Evolutionary conservation across 1,139 yeast species (phyloP).

Genomic region (Pichia sp.): DNA sequence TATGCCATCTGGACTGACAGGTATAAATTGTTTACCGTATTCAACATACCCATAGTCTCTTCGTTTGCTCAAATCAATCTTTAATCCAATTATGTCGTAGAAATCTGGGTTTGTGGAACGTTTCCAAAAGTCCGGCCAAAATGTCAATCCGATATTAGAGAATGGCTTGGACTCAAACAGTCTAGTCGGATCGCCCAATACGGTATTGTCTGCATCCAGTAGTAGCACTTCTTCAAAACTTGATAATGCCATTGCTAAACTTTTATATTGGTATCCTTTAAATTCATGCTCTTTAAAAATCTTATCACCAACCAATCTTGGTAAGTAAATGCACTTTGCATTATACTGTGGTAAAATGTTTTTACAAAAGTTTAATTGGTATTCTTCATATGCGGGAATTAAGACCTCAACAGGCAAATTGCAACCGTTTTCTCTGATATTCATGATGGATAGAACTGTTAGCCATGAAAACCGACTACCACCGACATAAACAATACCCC

Average conservation of each 20-base stretch:
- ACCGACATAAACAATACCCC: constrained; percentile 77
- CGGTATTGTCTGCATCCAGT: constrained; percentile 71
- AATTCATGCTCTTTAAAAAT: constrained; percentile 42
- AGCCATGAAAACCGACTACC: constrained; percentile 77
- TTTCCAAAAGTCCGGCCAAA: constrained; percentile 44
- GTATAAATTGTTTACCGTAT: constrained; percentile 35
- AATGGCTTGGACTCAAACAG: constrained; percentile 37
- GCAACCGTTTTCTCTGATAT: constrained; percentile 58
- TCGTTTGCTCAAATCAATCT: constrained; percentile 28
- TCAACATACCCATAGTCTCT: constrained; percentile 28
- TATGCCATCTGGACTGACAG: constrained; percentile 33
- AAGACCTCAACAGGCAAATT: constrained; percentile 70
- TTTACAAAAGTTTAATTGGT: constrained; percentile 62
- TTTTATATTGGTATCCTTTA: constrained; percentile 74
- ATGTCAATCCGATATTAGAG: constrained; percentile 32
- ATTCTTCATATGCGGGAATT: constrained; percentile 63
- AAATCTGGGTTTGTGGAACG: constrained; percentile 56
- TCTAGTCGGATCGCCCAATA: constrained; percentile 48
- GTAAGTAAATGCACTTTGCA: constrained; percentile 63
- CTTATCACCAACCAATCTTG: constrained; percentile 47
- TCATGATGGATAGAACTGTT: constrained; percentile 57
- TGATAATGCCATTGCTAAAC: constrained; percentile 65
- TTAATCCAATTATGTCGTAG: constrained; percentile 49
- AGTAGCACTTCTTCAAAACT: constrained; percentile 72
- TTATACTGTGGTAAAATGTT: constrained; percentile 56